Base-by-base conservation (phyloP, 257 asterid species). In the Vinca minor region DNA sequence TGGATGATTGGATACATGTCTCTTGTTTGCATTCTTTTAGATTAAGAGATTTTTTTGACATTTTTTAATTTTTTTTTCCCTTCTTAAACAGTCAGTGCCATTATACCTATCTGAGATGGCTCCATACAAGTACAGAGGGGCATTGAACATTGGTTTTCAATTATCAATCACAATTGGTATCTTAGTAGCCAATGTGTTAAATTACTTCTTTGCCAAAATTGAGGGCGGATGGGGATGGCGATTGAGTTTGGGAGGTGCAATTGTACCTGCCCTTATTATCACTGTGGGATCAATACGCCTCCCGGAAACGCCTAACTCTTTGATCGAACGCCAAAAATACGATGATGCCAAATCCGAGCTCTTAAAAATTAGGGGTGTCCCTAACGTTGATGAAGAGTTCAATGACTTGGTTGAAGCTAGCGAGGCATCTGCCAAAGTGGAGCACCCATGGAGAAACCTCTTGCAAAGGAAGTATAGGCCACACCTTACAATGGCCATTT, bases 281-380 rank as follows among this genome's bases (percentile, higher is more conserved):
- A 63, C 85, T 3, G 1, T 85, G 31, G 96, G 96, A 0, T 89
- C 96, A 0, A n/a, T 87, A 11, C 25, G 85, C 79, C 95, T 89
- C 38, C 96, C 96, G 0, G 96, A 89, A 64, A 87, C 95, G 1
- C 96, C 95, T 32, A 89, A 85, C 75, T 89, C 96, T 7, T 7
- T 89, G 76, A 89, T 89, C 41, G 94, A 89, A 73, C 88, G 95
- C 26, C 95, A 94, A 29, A 52, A 71, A 13, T 53, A 60, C 2
- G 88, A 78, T 0, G 74, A 77, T 20, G 96, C 96, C 8, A 84
- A 78, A 25, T 29, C 54, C 1, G 76, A 76, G 35, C 74, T 89
- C 17, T 29, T 56, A 49, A 73, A 77, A 38, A 89, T 89, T 49
- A 81, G 96, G 10, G 94, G 95, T 5, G 36, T 79, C 1, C 23